These are phyloP conservation scores for Iberis pinnata DNA, from an alignment of 345 rosid genomes.

Conservation along the genomic window DNA sequence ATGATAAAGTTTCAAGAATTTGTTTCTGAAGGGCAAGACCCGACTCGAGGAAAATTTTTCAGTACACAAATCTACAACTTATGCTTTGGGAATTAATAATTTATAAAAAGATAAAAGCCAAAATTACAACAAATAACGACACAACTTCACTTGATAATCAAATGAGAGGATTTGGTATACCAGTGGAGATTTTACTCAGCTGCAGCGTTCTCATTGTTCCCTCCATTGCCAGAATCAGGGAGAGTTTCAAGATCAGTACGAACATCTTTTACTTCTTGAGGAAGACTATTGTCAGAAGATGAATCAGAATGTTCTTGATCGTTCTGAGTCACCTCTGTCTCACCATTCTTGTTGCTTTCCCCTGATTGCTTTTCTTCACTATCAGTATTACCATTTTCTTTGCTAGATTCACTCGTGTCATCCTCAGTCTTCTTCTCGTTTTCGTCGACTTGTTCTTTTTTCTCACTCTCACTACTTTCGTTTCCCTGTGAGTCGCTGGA, in stretches of 20 bases:
- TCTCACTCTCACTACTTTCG: slow-evolving; percentile 29
- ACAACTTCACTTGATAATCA: slow-evolving; percentile 17
- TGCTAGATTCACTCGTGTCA: slow-evolving; percentile 18
- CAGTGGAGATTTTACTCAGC: slow-evolving; percentile 38
- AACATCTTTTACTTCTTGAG: slow-evolving; percentile 49
- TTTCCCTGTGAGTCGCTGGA: slow-evolving; percentile 16
- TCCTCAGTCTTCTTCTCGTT: slow-evolving; percentile 29
- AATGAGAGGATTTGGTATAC: background rate
- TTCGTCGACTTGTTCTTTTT: slow-evolving; percentile 29
- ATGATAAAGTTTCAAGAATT: slow-evolving; percentile 2
- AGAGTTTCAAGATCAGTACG: slow-evolving; percentile 55
- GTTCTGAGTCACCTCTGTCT: slow-evolving; percentile 37
- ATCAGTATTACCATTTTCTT: background rate
- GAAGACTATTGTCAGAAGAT: slow-evolving; percentile 27
- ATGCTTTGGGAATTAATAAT: slow-evolving; percentile 9
- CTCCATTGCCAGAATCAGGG: slow-evolving; percentile 44
- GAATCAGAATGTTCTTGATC: slow-evolving; percentile 27
- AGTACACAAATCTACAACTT: background rate
- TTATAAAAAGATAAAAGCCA: slow-evolving; percentile 11
- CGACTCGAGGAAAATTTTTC: background rate
- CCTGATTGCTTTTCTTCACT: slow-evolving; percentile 14
- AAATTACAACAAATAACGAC: slow-evolving; percentile 24
- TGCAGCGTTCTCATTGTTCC: slow-evolving; percentile 30
- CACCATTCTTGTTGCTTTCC: slow-evolving; percentile 19
- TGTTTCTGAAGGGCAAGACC: slow-evolving; percentile 11